These are phyloP conservation scores for Metschnikowia cerradonensis DNA, from an alignment of 805 yeast genomes.

Conservation along the genomic window DNA sequence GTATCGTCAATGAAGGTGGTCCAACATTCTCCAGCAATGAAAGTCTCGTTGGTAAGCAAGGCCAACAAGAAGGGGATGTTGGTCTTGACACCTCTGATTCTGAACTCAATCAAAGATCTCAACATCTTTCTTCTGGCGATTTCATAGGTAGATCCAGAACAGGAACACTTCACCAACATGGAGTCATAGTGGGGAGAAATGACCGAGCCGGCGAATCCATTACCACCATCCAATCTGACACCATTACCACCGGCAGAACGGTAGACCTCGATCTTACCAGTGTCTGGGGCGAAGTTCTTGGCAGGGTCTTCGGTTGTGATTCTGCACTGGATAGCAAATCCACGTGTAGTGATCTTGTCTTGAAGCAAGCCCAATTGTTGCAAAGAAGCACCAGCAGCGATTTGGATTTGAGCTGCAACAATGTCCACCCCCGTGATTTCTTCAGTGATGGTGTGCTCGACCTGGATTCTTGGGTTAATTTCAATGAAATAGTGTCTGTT, in stretches of 20 bases:
- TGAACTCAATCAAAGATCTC: constrained; percentile 92
- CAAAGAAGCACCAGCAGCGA: constrained; percentile 96
- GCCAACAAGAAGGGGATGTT: constrained; percentile 95
- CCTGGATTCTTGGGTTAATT: constrained; percentile 97
- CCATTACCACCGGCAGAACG: constrained; percentile 99
- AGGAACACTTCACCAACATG: constrained; percentile 95
- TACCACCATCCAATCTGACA: constrained; percentile 97
- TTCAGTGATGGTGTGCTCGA: constrained; percentile 97
- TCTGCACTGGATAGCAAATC: constrained; percentile 98
- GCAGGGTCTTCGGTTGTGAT: constrained; percentile 98
- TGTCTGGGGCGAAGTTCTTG: constrained; percentile 96
- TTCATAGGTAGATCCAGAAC: constrained; percentile 96
- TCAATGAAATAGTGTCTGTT: constrained; percentile 97
- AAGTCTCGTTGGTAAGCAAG: constrained; percentile 82
- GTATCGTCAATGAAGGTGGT: constrained; percentile 98
- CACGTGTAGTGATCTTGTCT: constrained; percentile 92
- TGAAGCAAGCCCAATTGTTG: constrained; percentile 89
- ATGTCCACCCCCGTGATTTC: constrained; percentile 97
- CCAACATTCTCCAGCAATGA: constrained; percentile 88
- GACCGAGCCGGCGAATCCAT: constrained; percentile 94
- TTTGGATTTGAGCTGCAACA: constrained; percentile 97
- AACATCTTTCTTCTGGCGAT: constrained; percentile 97
- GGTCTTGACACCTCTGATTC: constrained; percentile 98
- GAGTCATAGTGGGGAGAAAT: constrained; percentile 98
- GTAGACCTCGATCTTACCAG: constrained; percentile 96